A percentile compares a stretch with the other conserved stretches of the same genome.
These are phyloP conservation scores for Leccinum barrowsii DNA, from an alignment of 768 basidiomycete species.

Conservation along the genomic window DNA sequence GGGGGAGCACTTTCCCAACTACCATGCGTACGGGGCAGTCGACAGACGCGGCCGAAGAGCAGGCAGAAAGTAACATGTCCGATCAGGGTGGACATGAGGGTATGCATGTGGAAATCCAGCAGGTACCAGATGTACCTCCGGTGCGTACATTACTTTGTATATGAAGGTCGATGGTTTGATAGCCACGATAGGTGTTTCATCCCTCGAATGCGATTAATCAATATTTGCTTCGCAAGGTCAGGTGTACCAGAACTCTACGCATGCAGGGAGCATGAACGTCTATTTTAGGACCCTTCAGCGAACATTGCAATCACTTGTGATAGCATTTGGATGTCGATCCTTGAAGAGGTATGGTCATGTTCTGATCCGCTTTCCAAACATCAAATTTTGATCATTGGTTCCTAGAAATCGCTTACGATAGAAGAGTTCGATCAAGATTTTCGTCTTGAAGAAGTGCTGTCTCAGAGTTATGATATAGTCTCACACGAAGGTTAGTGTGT, in stretches of 20 bases:
- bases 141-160: neutral
- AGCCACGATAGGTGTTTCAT: neutral
- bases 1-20: no score
- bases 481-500: neutral
- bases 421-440: neutral
- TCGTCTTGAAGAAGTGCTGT: neutral
- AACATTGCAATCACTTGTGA: conserved; percentile 7
- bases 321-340: conserved; percentile 5
- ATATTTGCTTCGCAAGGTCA: conserved; percentile 1
- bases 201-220: conserved; percentile 5
- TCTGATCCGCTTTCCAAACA: neutral
- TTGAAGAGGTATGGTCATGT: neutral
- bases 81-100: no score
- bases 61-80: no score
- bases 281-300: conserved; percentile 1
- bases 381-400: neutral
- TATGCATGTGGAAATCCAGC: no score
- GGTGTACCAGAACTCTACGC: no score
- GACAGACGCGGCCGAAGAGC: no score
- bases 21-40: no score
- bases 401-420: neutral
- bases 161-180: neutral
- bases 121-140: neutral
- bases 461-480: neutral
- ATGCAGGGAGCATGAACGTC: neutral